Evolutionary conservation across 2,329 filamentous ascomycete species (phyloP), one percentile per base, ranked within the genome.

Genomic region (Alternaria sp.): DNA sequence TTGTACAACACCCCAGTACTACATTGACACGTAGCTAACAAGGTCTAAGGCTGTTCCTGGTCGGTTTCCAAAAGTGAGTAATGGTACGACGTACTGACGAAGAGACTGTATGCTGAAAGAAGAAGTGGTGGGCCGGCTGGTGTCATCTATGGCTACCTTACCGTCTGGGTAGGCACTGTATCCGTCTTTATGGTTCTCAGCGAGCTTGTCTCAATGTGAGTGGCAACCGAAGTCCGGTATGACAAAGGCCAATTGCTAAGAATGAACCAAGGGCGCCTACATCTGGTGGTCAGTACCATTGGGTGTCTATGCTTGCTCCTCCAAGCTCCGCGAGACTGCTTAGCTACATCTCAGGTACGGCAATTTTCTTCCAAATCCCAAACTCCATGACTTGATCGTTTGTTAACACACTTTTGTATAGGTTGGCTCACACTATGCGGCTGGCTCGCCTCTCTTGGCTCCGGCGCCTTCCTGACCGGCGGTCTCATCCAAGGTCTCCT

Each of bases 361-460:
- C 1, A n/a, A 4, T 9, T 7, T 44, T 48, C 18, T 4, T n/a
- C 7, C 8, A 12, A 28, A 8, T 8, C 24, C 7, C 1, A 24
- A 39, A 36, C 20, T 14, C 36, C 3, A 8, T 12, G 12, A n/a
- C 2, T 42, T 16, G 39, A 7, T 20, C 20, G 14, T 16, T 14
- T 39, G 3, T 16, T 51, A 28, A 28, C 14, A 30, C 12, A 34
- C 5, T 24, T 16, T 24, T 11, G 2, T 42, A 7, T 71, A 64
- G 80, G 81, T 14, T 83, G 81, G 81, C 72, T 80, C 26, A 78
- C 75, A n/a, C 68, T 80, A 0, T 62, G 73, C 7, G 79, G 77
- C 5, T 81, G 80, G 79, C 77, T 80, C 61, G 76, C 78, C 5
- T 64, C 62, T 47, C 63, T 67, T 57, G 79, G 72, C 30, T 68